phyloP scores from a whole-genome alignment of 1,139 yeast genomes.

The Suhomyces wounanorum region DNA sequence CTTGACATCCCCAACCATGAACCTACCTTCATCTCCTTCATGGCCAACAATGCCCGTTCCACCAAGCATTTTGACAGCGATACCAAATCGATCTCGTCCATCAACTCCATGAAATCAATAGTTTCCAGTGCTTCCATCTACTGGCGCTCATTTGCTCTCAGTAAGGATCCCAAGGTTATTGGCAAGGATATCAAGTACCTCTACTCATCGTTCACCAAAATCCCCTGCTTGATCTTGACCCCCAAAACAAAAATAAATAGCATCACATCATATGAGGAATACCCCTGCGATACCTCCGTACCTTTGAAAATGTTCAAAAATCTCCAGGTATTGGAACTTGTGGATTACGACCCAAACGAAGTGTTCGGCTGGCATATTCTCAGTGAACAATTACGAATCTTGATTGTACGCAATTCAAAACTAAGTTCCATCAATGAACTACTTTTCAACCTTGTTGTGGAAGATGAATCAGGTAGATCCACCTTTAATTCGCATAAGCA shows the following conservation, averaged over 20 bases:
- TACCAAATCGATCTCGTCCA: slow-evolving; percentile 61
- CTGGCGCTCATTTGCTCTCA: slow-evolving; percentile 41
- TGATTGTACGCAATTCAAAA: slow-evolving; percentile 54
- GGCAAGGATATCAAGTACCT: slow-evolving; percentile 56
- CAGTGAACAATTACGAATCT: slow-evolving; percentile 56
- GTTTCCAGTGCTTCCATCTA: slow-evolving; percentile 48
- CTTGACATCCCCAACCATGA: slow-evolving; percentile 60
- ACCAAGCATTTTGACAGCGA: slow-evolving; percentile 55
- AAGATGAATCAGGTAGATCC: slow-evolving; percentile 54
- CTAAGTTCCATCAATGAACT: slow-evolving; percentile 55
- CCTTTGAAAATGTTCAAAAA: slow-evolving; percentile 63
- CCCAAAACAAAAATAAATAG: slow-evolving; percentile 59
- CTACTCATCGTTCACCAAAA: slow-evolving; percentile 65
- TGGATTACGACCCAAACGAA: slow-evolving; percentile 64
- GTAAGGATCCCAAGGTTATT: slow-evolving; percentile 46
- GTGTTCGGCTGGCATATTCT: slow-evolving; percentile 65
- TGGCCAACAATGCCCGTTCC: slow-evolving; percentile 50
- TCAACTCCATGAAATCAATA: slow-evolving; percentile 61
- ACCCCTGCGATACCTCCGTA: slow-evolving; percentile 70
- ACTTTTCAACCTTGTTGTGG: slow-evolving; percentile 51
- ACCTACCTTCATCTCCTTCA: slow-evolving; percentile 55
- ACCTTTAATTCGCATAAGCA: slow-evolving; percentile 35
- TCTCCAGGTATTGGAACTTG: slow-evolving; percentile 59
- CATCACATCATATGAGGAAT: slow-evolving; percentile 65
- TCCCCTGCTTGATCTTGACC: slow-evolving; percentile 62